Conservation (phyloP, 1,284 basidiomycete genomes). For the Agroathelia rolfsii region DNA sequence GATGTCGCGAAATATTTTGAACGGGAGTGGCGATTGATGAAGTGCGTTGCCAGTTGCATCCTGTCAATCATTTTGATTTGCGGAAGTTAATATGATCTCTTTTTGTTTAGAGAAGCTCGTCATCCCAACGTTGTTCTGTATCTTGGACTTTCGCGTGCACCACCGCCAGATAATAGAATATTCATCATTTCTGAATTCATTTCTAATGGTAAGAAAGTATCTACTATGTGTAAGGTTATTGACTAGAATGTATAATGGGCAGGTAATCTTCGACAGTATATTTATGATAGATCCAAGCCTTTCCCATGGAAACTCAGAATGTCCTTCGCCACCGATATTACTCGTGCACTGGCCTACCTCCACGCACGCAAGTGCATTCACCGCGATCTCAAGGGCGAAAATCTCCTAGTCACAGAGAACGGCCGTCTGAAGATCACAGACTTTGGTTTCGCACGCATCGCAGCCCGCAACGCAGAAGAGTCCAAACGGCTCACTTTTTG, state of each 20-base stretch:
- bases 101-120: conserved; percentile 50
- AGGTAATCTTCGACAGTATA: conserved; percentile 81
- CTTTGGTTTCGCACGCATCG: conserved; percentile 92
- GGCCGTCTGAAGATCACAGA: conserved; percentile 94
- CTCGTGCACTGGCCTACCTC: conserved; percentile 91
- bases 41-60: conserved; percentile 27
- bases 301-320: conserved; percentile 88
- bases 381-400: conserved; percentile 93
- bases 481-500: conserved; percentile 90
- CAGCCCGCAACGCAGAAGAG: conserved; percentile 85
- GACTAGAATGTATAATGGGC: conserved; percentile 13
- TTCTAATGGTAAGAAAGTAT: conserved; percentile 46
- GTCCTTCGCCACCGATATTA: conserved; percentile 90
- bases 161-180: conserved; percentile 72
- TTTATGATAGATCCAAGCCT: conserved; percentile 67
- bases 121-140: conserved; percentile 94
- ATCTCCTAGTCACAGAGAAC: conserved; percentile 89
- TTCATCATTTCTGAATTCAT: conserved; percentile 89
- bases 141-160: conserved; percentile 85
- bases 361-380: conserved; percentile 87
- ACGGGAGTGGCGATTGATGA: conserved; percentile 95
- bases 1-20: conserved; percentile 97
- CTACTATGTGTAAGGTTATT: too few relatives aligned
- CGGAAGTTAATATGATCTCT: conserved; percentile 2
- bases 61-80: neutral